Conservation (phyloP, 2,329 filamentous ascomycete species). For the Ceratocystis variospora region DNA sequence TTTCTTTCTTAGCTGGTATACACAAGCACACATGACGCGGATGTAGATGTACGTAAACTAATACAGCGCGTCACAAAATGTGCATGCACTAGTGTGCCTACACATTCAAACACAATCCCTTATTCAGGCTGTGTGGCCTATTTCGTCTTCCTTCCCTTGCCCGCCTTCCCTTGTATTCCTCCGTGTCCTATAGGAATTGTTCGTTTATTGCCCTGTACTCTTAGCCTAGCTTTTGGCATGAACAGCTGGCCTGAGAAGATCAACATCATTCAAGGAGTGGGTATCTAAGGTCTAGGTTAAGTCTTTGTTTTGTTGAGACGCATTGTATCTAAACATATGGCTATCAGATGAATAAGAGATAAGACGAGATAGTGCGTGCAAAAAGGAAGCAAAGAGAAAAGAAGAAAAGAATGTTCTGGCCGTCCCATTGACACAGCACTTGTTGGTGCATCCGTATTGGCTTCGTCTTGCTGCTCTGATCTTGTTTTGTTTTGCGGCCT, state of each 20-base stretch:
- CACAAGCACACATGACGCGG: not conserved
- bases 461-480: not conserved
- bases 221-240: conserved; percentile 1
- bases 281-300: not conserved
- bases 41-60: not conserved
- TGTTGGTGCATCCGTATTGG: not conserved
- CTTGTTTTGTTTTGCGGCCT: not conserved
- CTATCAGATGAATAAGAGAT: too few species aligned
- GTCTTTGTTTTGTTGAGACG: not conserved
- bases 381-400: not conserved
- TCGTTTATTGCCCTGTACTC: not conserved
- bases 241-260: not conserved
- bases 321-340: too few species aligned
- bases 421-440: not conserved
- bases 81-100: not conserved
- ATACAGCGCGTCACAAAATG: not conserved
- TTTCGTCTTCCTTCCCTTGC: not conserved
- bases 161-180: not conserved
- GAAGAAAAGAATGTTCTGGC: not conserved
- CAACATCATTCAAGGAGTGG: not conserved
- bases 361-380: not conserved
- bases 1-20: not conserved
- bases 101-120: not conserved
- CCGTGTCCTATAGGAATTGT: not conserved
- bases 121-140: not conserved